These are phyloP conservation scores for Amylocystis lapponica DNA, from an alignment of 768 basidiomycete genomes.

Conservation along the genomic window DNA sequence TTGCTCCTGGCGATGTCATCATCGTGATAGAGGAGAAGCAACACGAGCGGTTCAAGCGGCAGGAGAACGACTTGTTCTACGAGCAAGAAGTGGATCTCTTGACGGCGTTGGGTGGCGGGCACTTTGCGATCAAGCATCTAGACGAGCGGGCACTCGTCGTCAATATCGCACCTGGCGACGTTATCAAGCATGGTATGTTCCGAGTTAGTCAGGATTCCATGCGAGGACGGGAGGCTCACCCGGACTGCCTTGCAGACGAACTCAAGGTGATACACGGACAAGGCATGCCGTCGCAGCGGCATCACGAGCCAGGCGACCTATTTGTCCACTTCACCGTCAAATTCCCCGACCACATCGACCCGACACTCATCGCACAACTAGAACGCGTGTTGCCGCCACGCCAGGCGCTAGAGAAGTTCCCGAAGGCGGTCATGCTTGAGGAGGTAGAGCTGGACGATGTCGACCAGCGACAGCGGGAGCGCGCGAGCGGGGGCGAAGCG, in stretches of 20 bases:
- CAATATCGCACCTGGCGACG: constrained; percentile 80
- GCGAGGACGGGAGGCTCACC: too few species aligned
- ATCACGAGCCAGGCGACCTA: constrained; percentile 94
- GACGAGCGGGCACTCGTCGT: constrained; percentile 89
- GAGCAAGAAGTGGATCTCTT: constrained; percentile 92
- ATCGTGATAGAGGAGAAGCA: constrained; percentile 93
- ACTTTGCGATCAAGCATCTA: constrained; percentile 85
- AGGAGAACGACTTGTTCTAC: constrained; percentile 79
- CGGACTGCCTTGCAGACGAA: constrained; percentile 47
- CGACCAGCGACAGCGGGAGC: constrained; percentile 57
- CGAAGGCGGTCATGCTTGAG: constrained; percentile 67
- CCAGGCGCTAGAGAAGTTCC: constrained; percentile 55
- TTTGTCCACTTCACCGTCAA: constrained; percentile 80
- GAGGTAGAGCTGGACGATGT: constrained; percentile 81
- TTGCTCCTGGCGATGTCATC: constrained; percentile 89
- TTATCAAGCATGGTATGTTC: constrained; percentile 84
- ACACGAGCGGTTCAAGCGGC: constrained; percentile 83
- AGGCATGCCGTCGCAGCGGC: constrained; percentile 98
- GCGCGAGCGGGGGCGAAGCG: constrained; percentile 56
- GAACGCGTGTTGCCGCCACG: constrained; percentile 86
- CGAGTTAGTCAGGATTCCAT: too few species aligned
- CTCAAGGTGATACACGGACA: constrained; percentile 89
- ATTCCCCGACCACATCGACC: constrained; percentile 82
- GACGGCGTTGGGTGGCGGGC: constrained; percentile 89
- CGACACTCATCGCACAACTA: constrained; percentile 59